Conservation (phyloP, 768 basidiomycete genomes). For the Tulasnella sp. region DNA sequence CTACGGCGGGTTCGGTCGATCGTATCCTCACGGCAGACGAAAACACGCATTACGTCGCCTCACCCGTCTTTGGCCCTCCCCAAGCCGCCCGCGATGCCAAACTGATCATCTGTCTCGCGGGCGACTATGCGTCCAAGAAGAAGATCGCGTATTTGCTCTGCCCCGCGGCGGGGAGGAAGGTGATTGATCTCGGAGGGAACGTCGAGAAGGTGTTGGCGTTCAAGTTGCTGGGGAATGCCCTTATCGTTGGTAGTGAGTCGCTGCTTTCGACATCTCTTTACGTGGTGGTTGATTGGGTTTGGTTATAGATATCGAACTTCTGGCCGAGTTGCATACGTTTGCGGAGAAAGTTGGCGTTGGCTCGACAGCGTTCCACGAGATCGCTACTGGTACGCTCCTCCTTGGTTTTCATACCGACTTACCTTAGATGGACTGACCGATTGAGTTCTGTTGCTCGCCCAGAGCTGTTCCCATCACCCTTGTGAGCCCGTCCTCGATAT, state of each 20-base stretch:
- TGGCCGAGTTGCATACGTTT: constrained; percentile 74
- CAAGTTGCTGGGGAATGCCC: constrained; percentile 70
- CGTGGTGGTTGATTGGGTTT: background rate
- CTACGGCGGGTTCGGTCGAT: constrained; percentile 52
- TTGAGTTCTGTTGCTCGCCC: constrained; percentile 17
- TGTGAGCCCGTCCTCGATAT: constrained; percentile 27
- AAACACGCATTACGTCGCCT: constrained; percentile 52
- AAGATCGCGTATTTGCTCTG: constrained; percentile 65
- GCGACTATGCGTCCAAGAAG: constrained; percentile 72
- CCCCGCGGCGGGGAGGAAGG: constrained; percentile 65
- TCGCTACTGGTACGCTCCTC: constrained; percentile 17
- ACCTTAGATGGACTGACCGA: background rate
- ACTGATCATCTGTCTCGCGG: constrained; percentile 65
- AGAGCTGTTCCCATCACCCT: constrained; percentile 60
- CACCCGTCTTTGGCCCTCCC: constrained; percentile 64
- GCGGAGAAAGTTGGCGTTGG: constrained; percentile 75
- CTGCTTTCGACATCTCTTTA: background rate
- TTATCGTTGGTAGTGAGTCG: constrained; percentile 47
- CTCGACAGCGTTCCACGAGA: constrained; percentile 31
- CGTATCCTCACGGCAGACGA: constrained; percentile 44
- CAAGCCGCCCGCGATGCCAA: constrained; percentile 49
- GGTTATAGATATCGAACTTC: constrained; percentile 43
- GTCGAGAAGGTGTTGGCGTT: constrained; percentile 67
- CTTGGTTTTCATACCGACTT: constrained; percentile 10
- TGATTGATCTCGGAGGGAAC: constrained; percentile 67